Base-by-base conservation (phyloP, 192 early-diverging fungal genomes). In the Backusella macrospora region DNA sequence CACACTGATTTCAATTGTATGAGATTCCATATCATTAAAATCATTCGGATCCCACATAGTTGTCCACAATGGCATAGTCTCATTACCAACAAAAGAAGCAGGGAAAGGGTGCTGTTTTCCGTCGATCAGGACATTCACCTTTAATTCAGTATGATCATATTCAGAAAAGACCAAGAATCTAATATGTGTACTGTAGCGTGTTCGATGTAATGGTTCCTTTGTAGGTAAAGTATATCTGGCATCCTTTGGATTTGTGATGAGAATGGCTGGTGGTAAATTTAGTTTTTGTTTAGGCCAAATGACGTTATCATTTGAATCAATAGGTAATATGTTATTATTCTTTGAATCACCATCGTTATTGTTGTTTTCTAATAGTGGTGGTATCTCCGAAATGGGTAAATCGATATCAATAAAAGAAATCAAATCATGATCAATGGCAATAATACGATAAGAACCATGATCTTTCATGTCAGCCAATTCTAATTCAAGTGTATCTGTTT, bases 171-270 rank as follows among this genome's bases (percentile, higher is more conserved):
- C 80, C 42, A 97, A 81, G 42, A 91, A 82, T 45, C 96, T 89
- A 62, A 97, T 91, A 69, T 92, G 88, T 26, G 82, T 86, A 62
- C 90, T 93, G 4, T 72, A 40, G 0, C 74, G 76, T 26, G 94
- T 92, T 40, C 84, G 74, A 44, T 82, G 47, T 10, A 88, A 77
- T 8, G 95, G 95, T 80, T 96, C 95, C 42, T 87, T 86, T 12
- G 77, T 78, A 6, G 88, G 88, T 65, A 95, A 75, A 43, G 89
- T 66, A 73, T 86, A 96, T 38, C 90, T 83, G 0, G 90, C 90
- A 73, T 96, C 93, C 65, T 96, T 95, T 38, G 96, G 96, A 64
- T 94, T 94, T 0, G 96, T 95, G 14, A 95, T 85, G n/a, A 96
- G 78, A 14, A 97, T 85, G 0, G 93, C 82, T 5, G 96, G 96